phyloP scores from a whole-genome alignment of 2,329 filamentous ascomycete genomes.

The Colletotrichum orbiculare region DNA sequence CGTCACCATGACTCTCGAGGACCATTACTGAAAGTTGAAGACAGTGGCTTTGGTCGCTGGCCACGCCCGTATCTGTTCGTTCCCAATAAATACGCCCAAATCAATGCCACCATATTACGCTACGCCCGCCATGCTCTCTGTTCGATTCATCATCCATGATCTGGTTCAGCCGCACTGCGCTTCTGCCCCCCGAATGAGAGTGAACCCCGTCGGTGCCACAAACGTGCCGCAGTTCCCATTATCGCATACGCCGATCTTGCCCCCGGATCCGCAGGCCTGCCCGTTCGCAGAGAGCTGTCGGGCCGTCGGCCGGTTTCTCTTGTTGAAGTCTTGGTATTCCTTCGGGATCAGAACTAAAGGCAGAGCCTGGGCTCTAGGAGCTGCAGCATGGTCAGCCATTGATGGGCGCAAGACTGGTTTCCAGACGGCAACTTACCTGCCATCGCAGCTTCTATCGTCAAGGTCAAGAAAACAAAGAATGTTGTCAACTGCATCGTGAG shows the following conservation, averaged over 20 bases:
- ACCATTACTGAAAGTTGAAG: conserved; percentile 43
- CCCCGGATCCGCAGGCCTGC: background rate
- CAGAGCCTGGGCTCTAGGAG: conserved; percentile 18
- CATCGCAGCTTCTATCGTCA: background rate
- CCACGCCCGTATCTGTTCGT: too few species aligned
- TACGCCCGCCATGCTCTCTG: background rate
- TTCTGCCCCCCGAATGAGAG: conserved; percentile 12
- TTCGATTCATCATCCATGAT: background rate
- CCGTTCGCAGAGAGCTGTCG: conserved; percentile 20
- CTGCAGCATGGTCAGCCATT: background rate
- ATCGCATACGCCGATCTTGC: conserved; percentile 20
- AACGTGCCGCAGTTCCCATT: conserved; percentile 31
- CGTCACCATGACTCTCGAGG: conserved; percentile 55
- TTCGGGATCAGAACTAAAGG: conserved; percentile 7
- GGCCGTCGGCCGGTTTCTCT: background rate
- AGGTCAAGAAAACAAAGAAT: background rate
- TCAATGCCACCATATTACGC: background rate
- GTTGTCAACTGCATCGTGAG: background rate
- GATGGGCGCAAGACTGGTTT: background rate
- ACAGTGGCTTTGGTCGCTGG: too few species aligned
- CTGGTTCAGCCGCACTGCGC: conserved; percentile 1
- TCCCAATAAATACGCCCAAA: background rate
- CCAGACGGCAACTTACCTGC: background rate
- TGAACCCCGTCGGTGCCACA: conserved; percentile 22
- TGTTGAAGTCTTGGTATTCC: background rate